These are phyloP conservation scores for Saturnispora saitoi DNA, from an alignment of 805 yeast genomes.

Conservation along the genomic window DNA sequence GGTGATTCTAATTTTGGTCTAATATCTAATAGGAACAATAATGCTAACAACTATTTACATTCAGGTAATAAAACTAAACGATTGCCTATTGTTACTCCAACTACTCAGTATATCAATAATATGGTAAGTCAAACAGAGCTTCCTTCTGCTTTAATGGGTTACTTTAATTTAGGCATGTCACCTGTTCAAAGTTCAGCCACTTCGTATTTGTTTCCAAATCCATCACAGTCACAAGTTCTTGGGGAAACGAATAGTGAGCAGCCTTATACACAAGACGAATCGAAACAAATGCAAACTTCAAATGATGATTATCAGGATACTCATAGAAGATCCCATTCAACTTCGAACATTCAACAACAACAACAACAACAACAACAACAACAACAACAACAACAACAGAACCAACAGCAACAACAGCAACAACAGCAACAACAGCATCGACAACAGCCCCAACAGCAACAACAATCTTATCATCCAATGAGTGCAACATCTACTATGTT, in stretches of 20 bases:
- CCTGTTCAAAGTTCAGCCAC: slow-evolving; percentile 23
- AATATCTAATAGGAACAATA: neutral
- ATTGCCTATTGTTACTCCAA: slow-evolving; percentile 13
- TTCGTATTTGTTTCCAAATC: slow-evolving; percentile 19
- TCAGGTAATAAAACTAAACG: neutral
- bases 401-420: slow-evolving; percentile 18
- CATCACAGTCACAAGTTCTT: neutral
- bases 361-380: slow-evolving; percentile 10
- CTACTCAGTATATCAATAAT: slow-evolving; percentile 10
- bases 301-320: neutral
- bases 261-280: slow-evolving; percentile 14
- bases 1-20: slow-evolving; percentile 9
- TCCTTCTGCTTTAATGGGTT: slow-evolving; percentile 17
- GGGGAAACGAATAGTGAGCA: neutral
- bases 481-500: slow-evolving; percentile 15
- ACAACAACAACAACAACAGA: slow-evolving; percentile 20
- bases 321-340: neutral
- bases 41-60: neutral
- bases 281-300: neutral
- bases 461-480: slow-evolving; percentile 8
- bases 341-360: neutral
- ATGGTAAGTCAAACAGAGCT: slow-evolving; percentile 7
- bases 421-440: slow-evolving; percentile 17
- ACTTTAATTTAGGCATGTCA: slow-evolving; percentile 26
- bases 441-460: slow-evolving; percentile 10